Percentiles rank a stretch among this genome's conserved stretches.
phyloP scores from a whole-genome alignment of 2,329 filamentous ascomycete genomes.

The Akanthomyces uredinophilus region DNA sequence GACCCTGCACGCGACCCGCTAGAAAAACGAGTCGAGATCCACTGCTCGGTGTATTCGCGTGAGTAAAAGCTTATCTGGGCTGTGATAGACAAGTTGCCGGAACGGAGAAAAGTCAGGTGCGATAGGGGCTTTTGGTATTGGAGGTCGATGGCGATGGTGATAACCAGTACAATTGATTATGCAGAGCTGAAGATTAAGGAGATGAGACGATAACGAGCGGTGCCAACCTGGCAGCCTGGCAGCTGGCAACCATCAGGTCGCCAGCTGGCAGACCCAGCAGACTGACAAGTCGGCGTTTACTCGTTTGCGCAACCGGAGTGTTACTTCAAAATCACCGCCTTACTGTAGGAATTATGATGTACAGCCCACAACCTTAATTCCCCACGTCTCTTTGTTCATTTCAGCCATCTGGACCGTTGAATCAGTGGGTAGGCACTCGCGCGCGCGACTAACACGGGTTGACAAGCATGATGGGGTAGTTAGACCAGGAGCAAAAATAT shows the following conservation, averaged over 20 bases:
- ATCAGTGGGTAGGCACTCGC: background rate
- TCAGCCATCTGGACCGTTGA: background rate
- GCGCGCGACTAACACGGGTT: background rate
- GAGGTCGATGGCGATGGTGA: background rate
- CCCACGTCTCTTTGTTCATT: background rate
- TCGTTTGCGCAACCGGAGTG: background rate
- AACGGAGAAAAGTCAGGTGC: background rate
- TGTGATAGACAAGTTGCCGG: constrained; percentile 4
- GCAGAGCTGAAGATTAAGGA: background rate
- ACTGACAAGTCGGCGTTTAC: constrained; percentile 1
- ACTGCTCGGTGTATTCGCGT: constrained; percentile 1
- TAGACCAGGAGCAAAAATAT: background rate
- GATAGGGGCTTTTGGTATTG: background rate
- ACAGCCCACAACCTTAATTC: background rate
- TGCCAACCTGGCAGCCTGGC: background rate
- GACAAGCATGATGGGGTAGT: too few species aligned
- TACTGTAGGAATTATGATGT: background rate
- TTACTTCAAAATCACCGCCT: background rate
- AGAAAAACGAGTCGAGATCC: background rate
- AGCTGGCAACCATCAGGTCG: background rate
- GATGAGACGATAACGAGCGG: background rate
- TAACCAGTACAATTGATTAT: background rate
- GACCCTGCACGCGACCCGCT: constrained; percentile 7
- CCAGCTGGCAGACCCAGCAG: background rate
- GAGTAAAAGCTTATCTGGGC: constrained; percentile 3